phyloP scores from a whole-genome alignment of 1,284 basidiomycete genomes.

The Boletus hoseneyae region DNA sequence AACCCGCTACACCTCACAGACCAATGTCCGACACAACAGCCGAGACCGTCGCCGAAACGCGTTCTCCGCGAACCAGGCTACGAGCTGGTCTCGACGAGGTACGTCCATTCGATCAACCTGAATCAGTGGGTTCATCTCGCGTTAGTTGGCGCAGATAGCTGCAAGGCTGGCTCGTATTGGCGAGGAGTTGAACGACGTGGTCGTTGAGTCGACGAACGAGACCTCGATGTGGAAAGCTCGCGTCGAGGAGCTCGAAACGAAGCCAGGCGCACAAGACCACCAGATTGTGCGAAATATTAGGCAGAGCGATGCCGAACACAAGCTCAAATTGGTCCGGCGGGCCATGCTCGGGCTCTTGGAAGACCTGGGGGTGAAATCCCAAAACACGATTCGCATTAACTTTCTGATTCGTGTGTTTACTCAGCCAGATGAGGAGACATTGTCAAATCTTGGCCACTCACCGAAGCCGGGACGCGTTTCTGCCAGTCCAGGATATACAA shows the following conservation, averaged over 20 bases:
- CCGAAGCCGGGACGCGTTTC: slow-evolving; percentile 7
- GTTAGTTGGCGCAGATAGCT: slow-evolving; percentile 25
- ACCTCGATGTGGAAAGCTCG: slow-evolving; percentile 24
- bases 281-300: slow-evolving; percentile 12
- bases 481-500: slow-evolving; percentile 1
- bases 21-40: slow-evolving; percentile 6
- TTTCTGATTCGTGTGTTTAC: slow-evolving; percentile 5
- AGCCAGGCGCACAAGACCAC: background rate
- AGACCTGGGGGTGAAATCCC: slow-evolving; percentile 36
- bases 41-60: background rate
- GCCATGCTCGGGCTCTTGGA: slow-evolving; percentile 40
- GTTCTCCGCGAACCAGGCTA: slow-evolving; percentile 22
- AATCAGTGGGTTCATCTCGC: background rate
- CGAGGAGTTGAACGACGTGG: slow-evolving; percentile 34
- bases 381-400: background rate
- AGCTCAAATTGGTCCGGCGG: slow-evolving; percentile 37
- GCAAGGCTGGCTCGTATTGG: slow-evolving; percentile 26
- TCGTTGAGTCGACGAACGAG: slow-evolving; percentile 28
- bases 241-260: slow-evolving; percentile 32
- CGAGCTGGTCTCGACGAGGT: slow-evolving; percentile 30
- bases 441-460: slow-evolving; percentile 10
- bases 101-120: background rate
- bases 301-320: slow-evolving; percentile 33
- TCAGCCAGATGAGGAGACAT: slow-evolving; percentile 25
- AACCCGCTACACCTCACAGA: background rate